A percentile compares a stretch with the other conserved stretches of the same genome.
Conservation (phyloP, 2,329 filamentous ascomycete species). For the Parastagonospora avenae region DNA sequence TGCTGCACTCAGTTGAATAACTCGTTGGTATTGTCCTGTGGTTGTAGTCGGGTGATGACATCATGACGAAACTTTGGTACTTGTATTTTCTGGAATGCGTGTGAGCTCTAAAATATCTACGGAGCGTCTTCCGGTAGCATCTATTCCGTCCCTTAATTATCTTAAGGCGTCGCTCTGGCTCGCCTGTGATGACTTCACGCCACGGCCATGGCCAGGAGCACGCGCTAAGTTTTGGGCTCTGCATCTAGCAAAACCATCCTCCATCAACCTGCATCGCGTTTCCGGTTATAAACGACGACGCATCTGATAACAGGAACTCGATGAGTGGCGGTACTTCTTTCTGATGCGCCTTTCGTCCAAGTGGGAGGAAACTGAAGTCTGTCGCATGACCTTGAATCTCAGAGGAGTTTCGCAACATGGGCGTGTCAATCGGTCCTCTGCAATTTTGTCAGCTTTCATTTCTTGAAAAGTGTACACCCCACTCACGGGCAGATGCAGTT, state of each 20-base stretch:
- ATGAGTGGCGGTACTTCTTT: conserved; percentile 52
- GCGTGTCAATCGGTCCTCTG: conserved; percentile 42
- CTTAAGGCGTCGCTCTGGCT: too few species aligned
- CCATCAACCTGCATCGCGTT: conserved; percentile 55
- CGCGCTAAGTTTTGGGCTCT: not conserved
- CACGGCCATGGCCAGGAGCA: too few species aligned
- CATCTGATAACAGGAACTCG: conserved; percentile 55
- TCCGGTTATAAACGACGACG: conserved; percentile 54
- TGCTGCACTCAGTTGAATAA: too few species aligned
- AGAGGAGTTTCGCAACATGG: conserved; percentile 34
- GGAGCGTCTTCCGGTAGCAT: too few species aligned
- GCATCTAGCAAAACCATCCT: conserved; percentile 45
- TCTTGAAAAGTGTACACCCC: not conserved
- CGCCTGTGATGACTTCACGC: not conserved
- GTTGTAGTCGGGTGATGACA: not conserved
- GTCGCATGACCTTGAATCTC: conserved; percentile 23
- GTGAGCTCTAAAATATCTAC: too few species aligned
- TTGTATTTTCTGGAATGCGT: not conserved
- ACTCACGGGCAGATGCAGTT: conserved; percentile 46
- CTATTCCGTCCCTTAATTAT: too few species aligned
- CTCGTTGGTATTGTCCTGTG: too few species aligned
- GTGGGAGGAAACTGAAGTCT: conserved; percentile 28
- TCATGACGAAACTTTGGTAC: not conserved
- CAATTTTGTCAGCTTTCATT: not conserved
- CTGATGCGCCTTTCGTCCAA: conserved; percentile 32